These are phyloP conservation scores for Puccinia horiana DNA, from an alignment of 1,284 basidiomycete genomes.

Conservation along the genomic window DNA sequence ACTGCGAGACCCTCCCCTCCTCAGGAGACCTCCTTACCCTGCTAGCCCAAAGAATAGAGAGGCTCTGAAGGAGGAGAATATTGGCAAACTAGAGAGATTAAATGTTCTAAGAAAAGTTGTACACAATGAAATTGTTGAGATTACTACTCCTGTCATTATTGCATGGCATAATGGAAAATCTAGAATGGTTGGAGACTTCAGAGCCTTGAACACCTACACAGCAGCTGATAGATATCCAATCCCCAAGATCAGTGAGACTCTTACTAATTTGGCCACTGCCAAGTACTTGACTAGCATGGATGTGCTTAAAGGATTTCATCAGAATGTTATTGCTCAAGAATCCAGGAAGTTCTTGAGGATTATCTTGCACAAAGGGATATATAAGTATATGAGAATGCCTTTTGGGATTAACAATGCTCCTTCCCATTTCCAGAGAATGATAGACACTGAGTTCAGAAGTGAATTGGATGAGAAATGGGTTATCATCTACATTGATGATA, in stretches of 20 bases:
- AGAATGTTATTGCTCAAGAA: background rate
- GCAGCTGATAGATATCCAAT: background rate
- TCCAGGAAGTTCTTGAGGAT: constrained; percentile 6
- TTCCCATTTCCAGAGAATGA: constrained; percentile 24
- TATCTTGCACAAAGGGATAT: background rate
- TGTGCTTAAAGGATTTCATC: constrained; percentile 24
- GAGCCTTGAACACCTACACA: background rate
- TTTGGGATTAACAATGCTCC: constrained; percentile 38
- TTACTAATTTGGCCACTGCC: background rate
- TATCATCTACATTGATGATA: constrained; percentile 31
- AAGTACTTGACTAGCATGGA: background rate
- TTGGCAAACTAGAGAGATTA: background rate
- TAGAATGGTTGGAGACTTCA: background rate
- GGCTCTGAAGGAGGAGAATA: background rate
- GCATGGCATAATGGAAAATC: background rate
- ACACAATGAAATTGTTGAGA: background rate
- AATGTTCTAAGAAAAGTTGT: background rate
- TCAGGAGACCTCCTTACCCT: constrained; percentile 13
- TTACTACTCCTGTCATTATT: background rate
- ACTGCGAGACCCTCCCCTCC: constrained; percentile 19
- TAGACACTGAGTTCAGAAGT: background rate
- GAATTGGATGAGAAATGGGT: background rate
- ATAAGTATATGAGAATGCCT: constrained; percentile 26
- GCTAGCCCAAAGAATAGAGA: constrained; percentile 30
- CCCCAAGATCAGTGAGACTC: background rate